Conservation (phyloP, 345 rosid species). For the Capsella bursapastoris region DNA sequence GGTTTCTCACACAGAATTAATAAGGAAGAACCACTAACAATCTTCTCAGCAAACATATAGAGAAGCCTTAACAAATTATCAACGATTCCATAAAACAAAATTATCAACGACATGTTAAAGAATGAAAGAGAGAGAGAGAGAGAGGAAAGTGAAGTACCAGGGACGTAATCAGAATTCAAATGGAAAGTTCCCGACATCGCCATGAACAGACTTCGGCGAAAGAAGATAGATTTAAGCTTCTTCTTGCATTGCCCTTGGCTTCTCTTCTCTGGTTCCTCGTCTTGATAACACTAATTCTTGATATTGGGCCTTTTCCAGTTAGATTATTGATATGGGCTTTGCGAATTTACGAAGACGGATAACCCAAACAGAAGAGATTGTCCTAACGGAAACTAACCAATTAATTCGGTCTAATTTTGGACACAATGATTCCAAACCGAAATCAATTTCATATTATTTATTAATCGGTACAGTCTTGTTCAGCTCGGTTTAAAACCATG, state of each 20-base stretch:
- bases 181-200: conserved; percentile 36
- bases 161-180: conserved; percentile 24
- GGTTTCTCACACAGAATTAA: not conserved
- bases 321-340: conserved; percentile 26
- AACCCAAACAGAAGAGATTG: not conserved
- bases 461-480: conserved; percentile 20
- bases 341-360: not conserved
- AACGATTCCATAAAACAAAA: not conserved
- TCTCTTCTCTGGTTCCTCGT: conserved; percentile 9
- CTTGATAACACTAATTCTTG: conserved; percentile 19
- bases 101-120: not conserved
- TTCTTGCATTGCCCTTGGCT: conserved; percentile 1
- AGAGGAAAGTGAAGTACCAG: conserved; percentile 25
- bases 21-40: not conserved
- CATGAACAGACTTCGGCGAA: conserved; percentile 26
- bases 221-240: conserved; percentile 23
- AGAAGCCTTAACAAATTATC: conserved; percentile 7
- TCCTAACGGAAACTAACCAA: not conserved
- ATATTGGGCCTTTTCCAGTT: conserved; percentile 9
- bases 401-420: not conserved
- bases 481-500: conserved; percentile 26
- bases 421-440: not conserved
- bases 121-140: not conserved
- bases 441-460: conserved; percentile 1
- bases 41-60: not conserved